Base-by-base conservation (phyloP, 2,329 filamentous ascomycete species). In the Colletotrichum sp. region DNA sequence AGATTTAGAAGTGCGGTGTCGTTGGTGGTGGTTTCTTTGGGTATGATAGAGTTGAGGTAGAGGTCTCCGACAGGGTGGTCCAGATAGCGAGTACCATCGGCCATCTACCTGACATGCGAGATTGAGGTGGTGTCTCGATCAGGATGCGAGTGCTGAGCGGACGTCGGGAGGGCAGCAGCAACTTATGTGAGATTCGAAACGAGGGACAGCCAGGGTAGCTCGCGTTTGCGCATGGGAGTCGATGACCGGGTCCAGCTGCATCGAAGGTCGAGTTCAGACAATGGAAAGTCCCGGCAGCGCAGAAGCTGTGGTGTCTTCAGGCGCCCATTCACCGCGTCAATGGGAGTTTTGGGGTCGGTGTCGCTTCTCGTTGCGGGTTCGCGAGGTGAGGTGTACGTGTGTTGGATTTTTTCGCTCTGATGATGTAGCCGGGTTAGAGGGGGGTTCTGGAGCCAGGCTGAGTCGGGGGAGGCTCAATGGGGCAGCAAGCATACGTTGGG, bases 51-150 rank as follows among this genome's bases (percentile, higher is more conserved):
- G 70, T 87, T 84, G 84, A 90, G 90, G 85, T 91, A 91, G 83
- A 89, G 89, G 83, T 89, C 90, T 86, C 88, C 87, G 86, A 88
- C 87, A 80, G 84, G 82, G 88, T 90, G 89, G 87, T 90, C 88
- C 85, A 88, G 85, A 87, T 92, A 92, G 86, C 88, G 88, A 87
- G 90, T 91, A 90, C 89, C 91, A 92, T 94, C 91, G 87, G 92
- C 92, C 91, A 93, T 92, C 88, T 91, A 92, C 89, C 80, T 84
- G 79, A 79, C 80, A 80, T 81, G 77, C 83, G 84, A 67, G 74
- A 22, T 68, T 72, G 68, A 64, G 48, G 67, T 13, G 71, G 69
- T 61, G 70, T 71, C 25, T 75, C 68, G 66, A 72, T 78, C 70
- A 76, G 75, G 71, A 77, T 66, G 68, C 69, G 55, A 66, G 64